Base-by-base conservation (phyloP, 805 yeast species). In the Starmera caribaea region DNA sequence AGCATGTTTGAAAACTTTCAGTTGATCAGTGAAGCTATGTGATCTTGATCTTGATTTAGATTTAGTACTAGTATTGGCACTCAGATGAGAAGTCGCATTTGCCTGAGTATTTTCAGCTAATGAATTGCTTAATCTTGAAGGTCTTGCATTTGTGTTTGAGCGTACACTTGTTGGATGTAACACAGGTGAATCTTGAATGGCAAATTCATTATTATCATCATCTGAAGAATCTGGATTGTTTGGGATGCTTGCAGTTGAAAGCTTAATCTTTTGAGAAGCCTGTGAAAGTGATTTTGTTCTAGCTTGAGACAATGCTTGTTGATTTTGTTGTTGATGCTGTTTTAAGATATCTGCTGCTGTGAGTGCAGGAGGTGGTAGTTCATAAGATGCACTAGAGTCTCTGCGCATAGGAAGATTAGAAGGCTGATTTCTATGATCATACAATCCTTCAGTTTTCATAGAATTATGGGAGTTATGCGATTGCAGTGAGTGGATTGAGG, bases 401-500 rank as follows among this genome's bases (percentile, higher is more conserved):
- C 45, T 50, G 42, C 67, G 60, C 12, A 61, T 51, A 3, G 68
- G 67, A 16, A 63, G 41, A 21, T 68, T 54, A 43, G 66, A 70
- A 4, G 70, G 63, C 45, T 71, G 74, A 47, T 65, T 61, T 43
- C 76, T 65, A 48, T 71, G 76, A 49, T 71, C 76, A 44, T 69
- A 59, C 30, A 71, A 53, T 38, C 58, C 69, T 28, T 62, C 66
- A 2, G 69, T 64, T 37, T 57, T 61, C 57, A 64, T 56, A 12
- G 69, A 63, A 14, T 49, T 56, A 42, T 59, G 0, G 66, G 60
- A 13, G 50, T 51, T 8, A 44, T 47, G 5, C n/a, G n/a, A 45
- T 41, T 6, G 51, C 36, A 16, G 45, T 35, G 35, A 15, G 16
- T 32, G 26, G 37, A 28, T 16, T 16, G 33, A 35, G 8, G 54